These are phyloP conservation scores for Letharia lupina DNA, from an alignment of 495 filamentous ascomycete genomes.

Conservation along the genomic window DNA sequence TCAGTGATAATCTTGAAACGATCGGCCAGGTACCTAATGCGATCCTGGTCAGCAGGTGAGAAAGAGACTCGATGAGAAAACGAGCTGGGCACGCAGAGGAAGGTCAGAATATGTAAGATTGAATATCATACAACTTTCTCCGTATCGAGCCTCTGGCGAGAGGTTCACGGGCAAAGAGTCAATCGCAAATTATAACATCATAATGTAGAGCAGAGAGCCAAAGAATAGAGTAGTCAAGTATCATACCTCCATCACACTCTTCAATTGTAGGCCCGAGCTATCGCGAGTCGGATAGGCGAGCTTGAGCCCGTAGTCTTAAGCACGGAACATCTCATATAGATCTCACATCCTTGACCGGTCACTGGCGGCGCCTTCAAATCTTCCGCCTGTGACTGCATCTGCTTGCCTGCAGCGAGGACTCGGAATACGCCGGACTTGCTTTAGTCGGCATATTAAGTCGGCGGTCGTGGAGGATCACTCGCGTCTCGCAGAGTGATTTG, in stretches of 20 bases:
- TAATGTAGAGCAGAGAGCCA: slow-evolving; percentile 21
- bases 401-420: background rate
- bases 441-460: background rate
- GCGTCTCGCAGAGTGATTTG: background rate
- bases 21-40: background rate
- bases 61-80: slow-evolving; percentile 21
- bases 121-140: slow-evolving; percentile 66
- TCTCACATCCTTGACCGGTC: background rate
- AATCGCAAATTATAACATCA: slow-evolving; percentile 99
- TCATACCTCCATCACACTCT: background rate
- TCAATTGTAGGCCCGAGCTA: background rate
- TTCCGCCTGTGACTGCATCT: background rate
- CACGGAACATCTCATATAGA: background rate
- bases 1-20: background rate
- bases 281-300: background rate
- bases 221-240: no score
- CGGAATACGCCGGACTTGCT: background rate
- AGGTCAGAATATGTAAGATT: slow-evolving; percentile 96
- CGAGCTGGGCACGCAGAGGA: slow-evolving; percentile 16
- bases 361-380: background rate
- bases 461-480: background rate
- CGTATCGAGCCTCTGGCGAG: slow-evolving; percentile 81
- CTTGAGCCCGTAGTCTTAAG: background rate
- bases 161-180: slow-evolving; percentile 69
- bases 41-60: slow-evolving; percentile 3